phyloP scores from a whole-genome alignment of 129 eudicot species.

The Ambrosia artemisiifolia region DNA sequence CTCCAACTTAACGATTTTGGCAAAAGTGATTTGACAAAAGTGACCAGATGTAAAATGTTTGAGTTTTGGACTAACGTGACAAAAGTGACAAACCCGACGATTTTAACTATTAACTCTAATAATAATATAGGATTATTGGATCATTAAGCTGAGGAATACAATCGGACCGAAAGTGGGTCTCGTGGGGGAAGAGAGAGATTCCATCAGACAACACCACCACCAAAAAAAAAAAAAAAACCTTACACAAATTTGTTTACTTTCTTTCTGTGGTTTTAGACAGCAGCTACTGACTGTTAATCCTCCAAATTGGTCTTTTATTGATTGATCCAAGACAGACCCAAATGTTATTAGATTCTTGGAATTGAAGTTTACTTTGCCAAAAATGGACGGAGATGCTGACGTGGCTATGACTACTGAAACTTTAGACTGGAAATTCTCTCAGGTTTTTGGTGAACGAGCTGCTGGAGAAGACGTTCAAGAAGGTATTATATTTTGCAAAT shows the following conservation, averaged over 20 bases:
- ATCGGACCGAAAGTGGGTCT: constrained; percentile 27
- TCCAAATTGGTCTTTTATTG: constrained; percentile 13
- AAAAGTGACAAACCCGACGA: no score
- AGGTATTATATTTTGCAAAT: constrained; percentile 22
- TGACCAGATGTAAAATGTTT: no score
- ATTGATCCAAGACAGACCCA: neutral
- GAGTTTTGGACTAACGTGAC: no score
- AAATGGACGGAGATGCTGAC: constrained; percentile 37
- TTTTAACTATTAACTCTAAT: no score
- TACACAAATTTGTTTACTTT: constrained; percentile 14
- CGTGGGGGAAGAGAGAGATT: constrained; percentile 19
- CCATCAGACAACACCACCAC: constrained; percentile 20
- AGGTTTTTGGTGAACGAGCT: constrained; percentile 54
- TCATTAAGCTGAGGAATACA: no score
- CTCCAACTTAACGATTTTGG: no score
- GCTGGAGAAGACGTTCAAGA: constrained; percentile 60
- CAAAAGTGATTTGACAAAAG: no score
- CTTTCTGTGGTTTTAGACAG: neutral
- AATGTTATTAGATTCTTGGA: no score
- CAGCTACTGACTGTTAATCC: constrained; percentile 3
- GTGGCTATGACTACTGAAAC: constrained; percentile 31
- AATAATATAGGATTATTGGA: no score
- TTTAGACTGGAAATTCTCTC: constrained; percentile 57
- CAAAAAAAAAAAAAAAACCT: constrained; percentile 8
- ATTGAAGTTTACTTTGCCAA: neutral